Evolutionary conservation across 805 yeast genomes (phyloP), one percentile per base, ranked within the genome.

Genomic region (Barnettozyma populi): DNA sequence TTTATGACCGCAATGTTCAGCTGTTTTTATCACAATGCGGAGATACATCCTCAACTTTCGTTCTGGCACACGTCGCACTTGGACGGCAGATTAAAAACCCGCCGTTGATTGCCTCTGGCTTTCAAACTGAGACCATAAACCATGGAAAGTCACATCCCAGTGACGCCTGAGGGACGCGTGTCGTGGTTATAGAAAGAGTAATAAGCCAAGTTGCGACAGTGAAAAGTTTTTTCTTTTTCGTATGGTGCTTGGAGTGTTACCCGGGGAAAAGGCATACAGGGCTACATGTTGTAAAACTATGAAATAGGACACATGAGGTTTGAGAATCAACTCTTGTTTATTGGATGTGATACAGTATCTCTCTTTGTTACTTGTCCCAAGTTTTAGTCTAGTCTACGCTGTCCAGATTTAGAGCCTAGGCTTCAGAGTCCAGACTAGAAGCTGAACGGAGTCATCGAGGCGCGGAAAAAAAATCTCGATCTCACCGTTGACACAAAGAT

Each of bases 1-100:
- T 52, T 51, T 43, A 51, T 52, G 56, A 52, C 56, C 56, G 51
- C 51, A 27, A 35, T 38, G 53, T 40, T 51, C 56, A 49, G 24
- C 31, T 21, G 43, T 31, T 23, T 31, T 31, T 35, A 36, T 51
- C 50, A 44, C 50, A 39, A 44, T 43, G 48, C 52, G 54, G 52
- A 51, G 54, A 48, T 48, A 48, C 52, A 48, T 51, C 52, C 54
- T 51, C 25, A 42, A 18, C n/a, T 21, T 2, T 14, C 47, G 19
- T 13, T 51, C 43, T 48, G n/a, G 14, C 41, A 51, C 40, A 43
- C 49, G 45, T 51, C 53, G 21, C 27, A 18, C 45, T 27, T 36
- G 25, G 18, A 5, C 19, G 20, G 34, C 41, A 25, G 20, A 44
- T 47, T 45, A 43, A 45, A 49, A 45, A 45, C 46, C 23, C 24